A percentile compares a stretch with the other conserved stretches of the same genome.
These are phyloP conservation scores for Pythium myriotylum DNA, from an alignment of 352 stramenopile genomes.

Conservation along the genomic window DNA sequence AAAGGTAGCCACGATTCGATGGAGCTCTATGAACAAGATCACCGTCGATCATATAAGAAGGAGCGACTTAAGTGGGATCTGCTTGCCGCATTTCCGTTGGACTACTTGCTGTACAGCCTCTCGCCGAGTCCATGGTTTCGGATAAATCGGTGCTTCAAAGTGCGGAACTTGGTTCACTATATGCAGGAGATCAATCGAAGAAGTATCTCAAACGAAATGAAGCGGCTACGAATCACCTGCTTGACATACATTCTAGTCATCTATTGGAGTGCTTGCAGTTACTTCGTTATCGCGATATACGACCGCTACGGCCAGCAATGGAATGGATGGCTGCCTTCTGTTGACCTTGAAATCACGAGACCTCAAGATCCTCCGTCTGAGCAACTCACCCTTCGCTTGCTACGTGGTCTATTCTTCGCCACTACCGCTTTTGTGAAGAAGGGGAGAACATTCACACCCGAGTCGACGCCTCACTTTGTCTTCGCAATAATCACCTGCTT, in stretches of 20 bases:
- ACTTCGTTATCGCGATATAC: conserved; percentile 55
- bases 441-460: conserved; percentile 50
- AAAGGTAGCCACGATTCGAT: conserved; percentile 41
- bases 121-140: conserved; percentile 36
- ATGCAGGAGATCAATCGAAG: conserved; percentile 63
- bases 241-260: conserved; percentile 60
- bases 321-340: conserved; percentile 51
- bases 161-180: conserved; percentile 54
- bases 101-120: conserved; percentile 45
- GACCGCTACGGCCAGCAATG: conserved; percentile 48
- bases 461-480: conserved; percentile 43
- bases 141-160: conserved; percentile 53
- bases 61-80: conserved; percentile 48
- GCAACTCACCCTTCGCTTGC: conserved; percentile 38
- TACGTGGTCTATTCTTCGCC: conserved; percentile 59
- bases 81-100: conserved; percentile 44
- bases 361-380: conserved; percentile 28
- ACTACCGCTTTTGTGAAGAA: conserved; percentile 73
- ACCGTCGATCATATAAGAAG: conserved; percentile 44
- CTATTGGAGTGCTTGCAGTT: conserved; percentile 62
- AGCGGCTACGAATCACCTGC: conserved; percentile 47
- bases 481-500: conserved; percentile 62
- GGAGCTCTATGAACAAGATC: conserved; percentile 59
- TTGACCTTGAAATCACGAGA: conserved; percentile 29
- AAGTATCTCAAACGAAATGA: conserved; percentile 64